Evolutionary conservation across 129 eudicot genomes (phyloP).

Genomic region (Flaveria brownii): DNA sequence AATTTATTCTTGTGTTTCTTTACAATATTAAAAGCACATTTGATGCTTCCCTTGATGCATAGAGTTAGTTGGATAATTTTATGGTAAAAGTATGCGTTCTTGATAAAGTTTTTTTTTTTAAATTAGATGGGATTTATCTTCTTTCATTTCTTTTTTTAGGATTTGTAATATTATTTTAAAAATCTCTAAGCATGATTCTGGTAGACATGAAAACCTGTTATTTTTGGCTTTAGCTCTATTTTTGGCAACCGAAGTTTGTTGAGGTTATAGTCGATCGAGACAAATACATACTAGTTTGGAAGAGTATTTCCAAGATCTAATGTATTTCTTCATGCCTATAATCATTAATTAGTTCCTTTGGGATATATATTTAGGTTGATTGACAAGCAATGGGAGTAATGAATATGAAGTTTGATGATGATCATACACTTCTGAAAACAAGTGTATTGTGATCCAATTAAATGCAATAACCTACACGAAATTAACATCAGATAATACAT

Average conservation of each 20-base stretch:
- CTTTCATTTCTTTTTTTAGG: neutral
- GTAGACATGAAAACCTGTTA: neutral
- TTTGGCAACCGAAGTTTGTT: neutral
- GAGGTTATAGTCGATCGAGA: neutral
- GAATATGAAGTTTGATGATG: neutral
- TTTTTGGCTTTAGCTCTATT: neutral
- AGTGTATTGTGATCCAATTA: neutral
- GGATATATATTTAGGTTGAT: neutral
- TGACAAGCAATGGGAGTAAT: neutral
- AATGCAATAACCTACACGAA: no score
- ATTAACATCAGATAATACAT: neutral
- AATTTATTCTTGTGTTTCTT: conserved; percentile 11
- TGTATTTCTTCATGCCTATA: neutral
- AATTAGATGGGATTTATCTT: neutral
- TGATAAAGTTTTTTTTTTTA: neutral
- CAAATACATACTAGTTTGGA: neutral
- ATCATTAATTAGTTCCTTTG: neutral
- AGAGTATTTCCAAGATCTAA: neutral
- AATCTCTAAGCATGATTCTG: neutral
- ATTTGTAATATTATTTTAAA: neutral
- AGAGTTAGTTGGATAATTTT: neutral
- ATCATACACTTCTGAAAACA: neutral
- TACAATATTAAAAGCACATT: conserved; percentile 30
- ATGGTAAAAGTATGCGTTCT: neutral
- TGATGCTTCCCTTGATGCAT: conserved; percentile 11